A percentile compares a stretch with the other conserved stretches of the same genome.
These are phyloP conservation scores for Sonneratia alba DNA, from an alignment of 345 rosid species.

Conservation along the genomic window DNA sequence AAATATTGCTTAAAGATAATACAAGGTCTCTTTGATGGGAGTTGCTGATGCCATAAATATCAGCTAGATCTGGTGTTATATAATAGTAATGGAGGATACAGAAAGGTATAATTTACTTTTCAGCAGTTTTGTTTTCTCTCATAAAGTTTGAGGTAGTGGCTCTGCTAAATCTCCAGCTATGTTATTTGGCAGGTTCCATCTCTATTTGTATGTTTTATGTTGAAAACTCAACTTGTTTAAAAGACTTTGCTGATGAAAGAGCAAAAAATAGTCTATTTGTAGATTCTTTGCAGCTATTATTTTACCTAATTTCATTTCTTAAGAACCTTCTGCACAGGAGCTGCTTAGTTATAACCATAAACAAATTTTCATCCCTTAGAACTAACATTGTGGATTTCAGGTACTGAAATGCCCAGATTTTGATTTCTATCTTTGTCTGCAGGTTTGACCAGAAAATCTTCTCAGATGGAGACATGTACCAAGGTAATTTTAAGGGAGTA, in stretches of 20 bases:
- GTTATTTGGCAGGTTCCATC: neutral
- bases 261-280: neutral
- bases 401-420: neutral
- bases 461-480: slow-evolving; percentile 59
- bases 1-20: neutral
- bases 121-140: neutral
- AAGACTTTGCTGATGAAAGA: neutral
- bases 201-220: neutral
- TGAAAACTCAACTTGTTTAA: neutral
- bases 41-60: neutral
- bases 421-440: neutral
- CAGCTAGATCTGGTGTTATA: slow-evolving; percentile 6
- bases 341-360: neutral
- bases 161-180: too few species aligned
- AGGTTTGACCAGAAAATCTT: slow-evolving; percentile 40
- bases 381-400: neutral
- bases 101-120: slow-evolving; percentile 3
- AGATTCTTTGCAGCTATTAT: neutral
- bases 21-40: neutral
- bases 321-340: neutral
- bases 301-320: neutral
- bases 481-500: slow-evolving; percentile 47
- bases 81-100: neutral
- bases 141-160: neutral
- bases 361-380: neutral